phyloP scores from a whole-genome alignment of 1,139 yeast species.

The Pichia sp. region DNA sequence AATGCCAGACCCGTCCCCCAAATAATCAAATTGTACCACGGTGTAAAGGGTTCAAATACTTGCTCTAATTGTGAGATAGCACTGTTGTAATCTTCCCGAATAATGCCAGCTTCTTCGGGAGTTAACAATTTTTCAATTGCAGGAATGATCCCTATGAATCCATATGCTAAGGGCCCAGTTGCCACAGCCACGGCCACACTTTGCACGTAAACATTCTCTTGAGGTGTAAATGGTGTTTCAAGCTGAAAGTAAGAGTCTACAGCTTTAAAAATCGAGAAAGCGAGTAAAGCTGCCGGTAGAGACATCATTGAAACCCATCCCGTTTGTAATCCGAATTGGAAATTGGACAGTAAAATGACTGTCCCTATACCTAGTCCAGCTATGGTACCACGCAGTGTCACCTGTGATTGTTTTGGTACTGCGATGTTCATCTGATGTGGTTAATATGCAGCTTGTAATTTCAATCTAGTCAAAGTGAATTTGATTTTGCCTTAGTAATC shows the following conservation, averaged over 20 bases:
- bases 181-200: conserved; percentile 96
- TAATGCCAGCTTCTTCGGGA: conserved; percentile 65
- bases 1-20: conserved; percentile 89
- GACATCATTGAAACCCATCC: conserved; percentile 99
- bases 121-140: conserved; percentile 88
- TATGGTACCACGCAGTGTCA: conserved; percentile 62
- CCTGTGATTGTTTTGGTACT: conserved; percentile 45
- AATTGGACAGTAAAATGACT: conserved; percentile 75
- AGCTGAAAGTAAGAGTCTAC: conserved; percentile 36
- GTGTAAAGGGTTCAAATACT: conserved; percentile 15
- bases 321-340: conserved; percentile 93
- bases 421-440: no score
- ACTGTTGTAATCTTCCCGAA: not conserved
- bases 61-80: not conserved
- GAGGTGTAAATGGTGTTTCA: conserved; percentile 59
- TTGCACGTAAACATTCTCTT: conserved; percentile 87
- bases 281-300: conserved; percentile 86
- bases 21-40: conserved; percentile 46
- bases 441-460: no score
- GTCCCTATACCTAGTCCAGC: conserved; percentile 78
- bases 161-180: conserved; percentile 93
- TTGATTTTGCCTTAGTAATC: not conserved
- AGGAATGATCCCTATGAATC: conserved; percentile 93
- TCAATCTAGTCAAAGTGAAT: no score
- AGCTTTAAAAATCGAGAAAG: conserved; percentile 69